These are phyloP conservation scores for Phialophora verrucosa DNA, from an alignment of 2,329 filamentous ascomycete species.

Conservation along the genomic window DNA sequence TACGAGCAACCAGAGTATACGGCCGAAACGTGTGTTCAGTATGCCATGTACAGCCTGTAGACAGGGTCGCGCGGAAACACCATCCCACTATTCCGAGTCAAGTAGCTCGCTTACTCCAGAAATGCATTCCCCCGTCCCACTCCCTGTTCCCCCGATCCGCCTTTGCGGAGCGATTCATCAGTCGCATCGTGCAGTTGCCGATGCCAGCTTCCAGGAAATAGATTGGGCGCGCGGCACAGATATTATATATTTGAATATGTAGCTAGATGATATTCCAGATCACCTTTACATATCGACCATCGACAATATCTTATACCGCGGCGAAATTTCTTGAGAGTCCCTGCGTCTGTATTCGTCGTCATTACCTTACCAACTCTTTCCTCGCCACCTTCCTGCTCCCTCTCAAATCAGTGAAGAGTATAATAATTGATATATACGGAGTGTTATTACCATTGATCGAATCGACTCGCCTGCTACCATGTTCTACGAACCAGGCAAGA, in stretches of 20 bases:
- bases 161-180: not conserved
- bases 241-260: not conserved
- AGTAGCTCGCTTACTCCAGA: slow-evolving; percentile 9
- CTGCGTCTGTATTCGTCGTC: too few species aligned
- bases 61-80: not conserved
- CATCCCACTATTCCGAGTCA: slow-evolving; percentile 1
- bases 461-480: slow-evolving; percentile 8
- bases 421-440: not conserved
- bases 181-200: not conserved
- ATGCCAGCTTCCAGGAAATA: slow-evolving; percentile 1
- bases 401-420: not conserved
- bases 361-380: too few species aligned
- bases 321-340: too few species aligned
- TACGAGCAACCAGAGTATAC: not conserved
- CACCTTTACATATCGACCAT: not conserved
- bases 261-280: not conserved
- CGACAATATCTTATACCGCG: not conserved
- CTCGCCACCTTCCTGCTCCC: not conserved
- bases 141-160: not conserved
- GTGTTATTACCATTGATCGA: not conserved
- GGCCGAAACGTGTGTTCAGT: not conserved
- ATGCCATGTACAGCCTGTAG: not conserved
- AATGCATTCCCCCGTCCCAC: not conserved
- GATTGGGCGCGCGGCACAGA: not conserved
- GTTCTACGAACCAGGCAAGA: slow-evolving; percentile 62